Evolutionary conservation across 2,329 filamentous ascomycete genomes (phyloP).

Genomic region (Pseudogymnoascus sp.): DNA sequence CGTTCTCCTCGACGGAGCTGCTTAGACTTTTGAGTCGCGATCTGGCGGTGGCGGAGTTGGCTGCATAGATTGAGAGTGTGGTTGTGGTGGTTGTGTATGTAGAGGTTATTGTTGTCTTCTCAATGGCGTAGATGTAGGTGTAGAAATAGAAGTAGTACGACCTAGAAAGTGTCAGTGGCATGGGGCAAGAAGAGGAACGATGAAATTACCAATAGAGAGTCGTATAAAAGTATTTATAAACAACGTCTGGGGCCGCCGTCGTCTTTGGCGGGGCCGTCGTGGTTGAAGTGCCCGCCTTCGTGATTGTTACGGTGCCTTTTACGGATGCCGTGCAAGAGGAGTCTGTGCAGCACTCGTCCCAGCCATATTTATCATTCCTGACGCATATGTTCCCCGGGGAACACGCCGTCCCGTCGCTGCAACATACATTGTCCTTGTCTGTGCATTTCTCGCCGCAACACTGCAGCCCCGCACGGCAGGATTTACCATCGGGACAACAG

Average conservation of each 20-base stretch:
- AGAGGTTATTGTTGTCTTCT: not conserved
- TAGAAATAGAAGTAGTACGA: constrained; percentile 1
- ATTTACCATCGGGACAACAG: not conserved
- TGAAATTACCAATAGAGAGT: not conserved
- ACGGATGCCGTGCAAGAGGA: not conserved
- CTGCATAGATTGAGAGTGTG: not conserved
- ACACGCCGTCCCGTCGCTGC: not conserved
- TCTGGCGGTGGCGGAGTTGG: not conserved
- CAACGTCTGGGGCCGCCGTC: not conserved
- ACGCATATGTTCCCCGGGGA: not conserved
- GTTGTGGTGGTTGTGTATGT: not conserved
- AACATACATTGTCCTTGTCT: not conserved
- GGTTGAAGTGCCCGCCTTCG: not conserved
- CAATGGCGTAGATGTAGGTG: not conserved
- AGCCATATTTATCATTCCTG: not conserved
- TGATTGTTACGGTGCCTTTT: not conserved
- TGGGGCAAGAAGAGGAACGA: not conserved
- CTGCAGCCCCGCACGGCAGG: not conserved
- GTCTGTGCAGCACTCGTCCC: not conserved
- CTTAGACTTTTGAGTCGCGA: not conserved
- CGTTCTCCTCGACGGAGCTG: not conserved
- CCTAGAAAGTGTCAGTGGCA: not conserved
- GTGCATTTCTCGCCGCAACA: not conserved
- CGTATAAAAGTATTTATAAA: not conserved
- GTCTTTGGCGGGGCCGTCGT: not conserved